Conservation (phyloP, 345 rosid species). For the Rhizophora apiculata region DNA sequence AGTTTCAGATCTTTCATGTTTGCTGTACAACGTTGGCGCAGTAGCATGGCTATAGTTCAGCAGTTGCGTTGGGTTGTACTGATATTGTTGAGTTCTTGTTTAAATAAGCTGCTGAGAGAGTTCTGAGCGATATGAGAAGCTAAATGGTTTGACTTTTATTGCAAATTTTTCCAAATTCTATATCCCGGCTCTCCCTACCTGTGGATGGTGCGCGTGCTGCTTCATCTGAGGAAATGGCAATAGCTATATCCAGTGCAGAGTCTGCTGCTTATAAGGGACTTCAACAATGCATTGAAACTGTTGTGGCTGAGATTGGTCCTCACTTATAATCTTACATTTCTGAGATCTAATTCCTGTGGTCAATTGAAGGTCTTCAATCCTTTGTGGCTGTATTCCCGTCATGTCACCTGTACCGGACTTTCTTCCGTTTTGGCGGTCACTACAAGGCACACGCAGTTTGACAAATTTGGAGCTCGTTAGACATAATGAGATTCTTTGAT, state of each 20-base stretch:
- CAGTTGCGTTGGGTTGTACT: constrained; percentile 18
- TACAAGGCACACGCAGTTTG: constrained; percentile 48
- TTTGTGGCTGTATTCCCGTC: neutral
- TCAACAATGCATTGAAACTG: constrained; percentile 98
- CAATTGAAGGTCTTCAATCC: neutral
- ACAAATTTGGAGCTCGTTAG: neutral
- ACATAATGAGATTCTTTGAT: too few species aligned
- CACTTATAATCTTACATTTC: neutral
- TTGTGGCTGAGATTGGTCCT: constrained; percentile 86
- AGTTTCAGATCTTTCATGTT: constrained; percentile 99
- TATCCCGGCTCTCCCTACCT: constrained; percentile 88
- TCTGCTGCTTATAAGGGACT: constrained; percentile 97
- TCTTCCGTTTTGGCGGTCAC: neutral
- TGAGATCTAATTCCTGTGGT: constrained; percentile 1
- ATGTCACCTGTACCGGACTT: neutral
- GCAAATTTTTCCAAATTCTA: constrained; percentile 91
- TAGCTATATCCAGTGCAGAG: constrained; percentile 94
- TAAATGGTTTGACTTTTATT: constrained; percentile 3
- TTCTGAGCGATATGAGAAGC: neutral
- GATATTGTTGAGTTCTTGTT: neutral
- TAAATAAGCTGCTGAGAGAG: neutral
- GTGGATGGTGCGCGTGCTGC: constrained; percentile 98
- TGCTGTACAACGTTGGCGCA: constrained; percentile 93
- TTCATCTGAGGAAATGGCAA: constrained; percentile 98
- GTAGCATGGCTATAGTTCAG: constrained; percentile 96